These are phyloP conservation scores for Heritiera littoralis DNA, from an alignment of 345 rosid genomes.

Conservation along the genomic window DNA sequence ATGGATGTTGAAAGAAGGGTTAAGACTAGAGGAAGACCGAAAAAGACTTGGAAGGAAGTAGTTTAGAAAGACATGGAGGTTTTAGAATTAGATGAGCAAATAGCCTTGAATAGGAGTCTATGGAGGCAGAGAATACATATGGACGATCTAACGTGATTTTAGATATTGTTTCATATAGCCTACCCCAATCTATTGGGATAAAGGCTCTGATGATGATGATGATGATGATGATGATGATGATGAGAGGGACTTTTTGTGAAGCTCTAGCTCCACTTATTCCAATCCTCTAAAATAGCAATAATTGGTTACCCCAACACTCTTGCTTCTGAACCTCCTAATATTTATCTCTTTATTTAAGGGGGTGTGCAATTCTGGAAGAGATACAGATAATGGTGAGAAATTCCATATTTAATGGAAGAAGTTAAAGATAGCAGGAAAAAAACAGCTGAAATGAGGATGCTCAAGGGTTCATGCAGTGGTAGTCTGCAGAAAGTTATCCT, in stretches of 20 bases:
- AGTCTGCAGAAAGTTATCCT: neutral
- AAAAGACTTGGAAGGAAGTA: too few species aligned
- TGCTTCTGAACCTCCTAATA: neutral
- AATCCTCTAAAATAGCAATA: neutral
- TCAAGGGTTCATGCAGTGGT: conserved; percentile 3
- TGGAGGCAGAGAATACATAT: too few species aligned
- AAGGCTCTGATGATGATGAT: too few species aligned
- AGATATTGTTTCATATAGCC: too few species aligned
- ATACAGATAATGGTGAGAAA: neutral
- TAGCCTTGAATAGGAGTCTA: too few species aligned
- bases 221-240: too few species aligned
- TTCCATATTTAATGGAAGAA: neutral
- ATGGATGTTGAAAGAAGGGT: too few species aligned
- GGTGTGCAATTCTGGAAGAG: neutral
- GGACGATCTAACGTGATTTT: too few species aligned
- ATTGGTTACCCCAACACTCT: conserved; percentile 7
- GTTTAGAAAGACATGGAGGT: too few species aligned
- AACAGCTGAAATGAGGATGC: neutral
- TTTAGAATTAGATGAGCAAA: too few species aligned
- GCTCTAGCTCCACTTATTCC: neutral
- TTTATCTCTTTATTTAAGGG: neutral
- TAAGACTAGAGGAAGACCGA: too few species aligned
- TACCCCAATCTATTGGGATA: too few species aligned
- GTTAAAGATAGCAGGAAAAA: neutral
- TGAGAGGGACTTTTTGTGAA: neutral